These are phyloP conservation scores for Diplocarpon mali DNA, from an alignment of 2,329 filamentous ascomycete genomes.

Conservation along the genomic window DNA sequence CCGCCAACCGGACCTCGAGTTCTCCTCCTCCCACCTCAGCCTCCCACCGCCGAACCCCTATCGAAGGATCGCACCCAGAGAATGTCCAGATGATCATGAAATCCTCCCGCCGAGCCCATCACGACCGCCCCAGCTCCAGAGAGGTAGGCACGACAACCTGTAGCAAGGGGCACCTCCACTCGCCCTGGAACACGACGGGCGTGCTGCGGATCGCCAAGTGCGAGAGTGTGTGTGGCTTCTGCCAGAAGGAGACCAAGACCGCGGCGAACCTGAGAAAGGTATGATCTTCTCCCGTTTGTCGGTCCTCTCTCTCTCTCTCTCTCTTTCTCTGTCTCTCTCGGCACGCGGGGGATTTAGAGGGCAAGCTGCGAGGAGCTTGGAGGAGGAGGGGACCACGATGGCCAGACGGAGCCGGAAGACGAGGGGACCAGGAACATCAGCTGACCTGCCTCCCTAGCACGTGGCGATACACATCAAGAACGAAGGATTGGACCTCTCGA, in stretches of 20 bases:
- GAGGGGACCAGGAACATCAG: background rate
- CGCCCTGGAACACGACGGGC: conserved; percentile 23
- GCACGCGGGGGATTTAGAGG: too few relatives aligned
- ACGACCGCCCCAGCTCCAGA: background rate
- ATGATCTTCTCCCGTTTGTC: background rate
- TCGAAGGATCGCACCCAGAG: too few relatives aligned
- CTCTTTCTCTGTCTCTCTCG: background rate
- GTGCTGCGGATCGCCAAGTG: conserved; percentile 22
- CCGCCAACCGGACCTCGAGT: too few relatives aligned
- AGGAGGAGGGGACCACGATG: too few relatives aligned
- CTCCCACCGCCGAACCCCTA: too few relatives aligned
- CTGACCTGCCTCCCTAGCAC: conserved; percentile 16
- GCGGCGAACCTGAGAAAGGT: conserved; percentile 25
- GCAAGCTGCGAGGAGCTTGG: background rate
- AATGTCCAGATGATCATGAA: background rate
- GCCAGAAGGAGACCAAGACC: conserved; percentile 25
- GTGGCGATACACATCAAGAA: conserved; percentile 26
- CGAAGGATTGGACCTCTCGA: conserved; percentile 20
- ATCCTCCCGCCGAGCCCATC: background rate
- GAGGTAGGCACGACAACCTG: conserved; percentile 18
- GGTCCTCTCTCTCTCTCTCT: too few relatives aligned
- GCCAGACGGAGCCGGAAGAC: background rate
- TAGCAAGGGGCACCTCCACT: conserved; percentile 23
- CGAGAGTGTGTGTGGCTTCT: conserved; percentile 24
- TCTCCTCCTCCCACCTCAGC: too few relatives aligned